phyloP scores from a whole-genome alignment of 768 basidiomycete genomes.

The Lepiota subincarnata region DNA sequence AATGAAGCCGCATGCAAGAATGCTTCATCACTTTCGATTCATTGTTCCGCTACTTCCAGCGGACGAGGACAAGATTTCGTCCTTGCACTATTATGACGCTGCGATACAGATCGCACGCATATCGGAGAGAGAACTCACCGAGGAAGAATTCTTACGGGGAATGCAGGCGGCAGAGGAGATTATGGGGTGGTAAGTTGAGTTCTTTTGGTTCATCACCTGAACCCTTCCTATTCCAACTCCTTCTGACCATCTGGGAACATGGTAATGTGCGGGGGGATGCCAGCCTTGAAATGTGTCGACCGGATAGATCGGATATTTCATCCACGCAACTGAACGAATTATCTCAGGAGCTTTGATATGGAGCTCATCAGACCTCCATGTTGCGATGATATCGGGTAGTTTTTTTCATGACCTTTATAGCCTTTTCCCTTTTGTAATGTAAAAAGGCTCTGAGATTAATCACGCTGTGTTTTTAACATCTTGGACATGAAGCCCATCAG shows the following conservation, averaged over 20 bases:
- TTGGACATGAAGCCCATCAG: neutral
- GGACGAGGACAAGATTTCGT: conserved; percentile 62
- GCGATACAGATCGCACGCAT: conserved; percentile 70
- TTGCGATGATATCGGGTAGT: no score
- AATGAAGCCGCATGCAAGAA: conserved; percentile 67
- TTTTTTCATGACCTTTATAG: no score
- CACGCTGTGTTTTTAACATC: no score
- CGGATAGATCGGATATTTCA: conserved; percentile 61
- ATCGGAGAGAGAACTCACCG: conserved; percentile 53
- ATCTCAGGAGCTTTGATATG: neutral
- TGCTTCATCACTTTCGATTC: conserved; percentile 80
- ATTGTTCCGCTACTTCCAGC: conserved; percentile 56
- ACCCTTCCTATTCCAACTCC: neutral
- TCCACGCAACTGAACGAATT: conserved; percentile 36
- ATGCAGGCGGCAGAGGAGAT: conserved; percentile 61
- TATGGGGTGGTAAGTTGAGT: conserved; percentile 47
- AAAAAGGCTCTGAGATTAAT: no score
- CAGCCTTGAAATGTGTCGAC: conserved; percentile 60
- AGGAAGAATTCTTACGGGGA: conserved; percentile 63
- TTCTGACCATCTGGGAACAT: neutral
- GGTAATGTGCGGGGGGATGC: no score
- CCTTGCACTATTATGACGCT: conserved; percentile 74
- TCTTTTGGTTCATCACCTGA: no score
- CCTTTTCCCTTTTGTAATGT: no score
- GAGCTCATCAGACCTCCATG: no score